Conservation (phyloP, 2,329 filamentous ascomycete genomes). For the Trichothecium sympodiale region DNA sequence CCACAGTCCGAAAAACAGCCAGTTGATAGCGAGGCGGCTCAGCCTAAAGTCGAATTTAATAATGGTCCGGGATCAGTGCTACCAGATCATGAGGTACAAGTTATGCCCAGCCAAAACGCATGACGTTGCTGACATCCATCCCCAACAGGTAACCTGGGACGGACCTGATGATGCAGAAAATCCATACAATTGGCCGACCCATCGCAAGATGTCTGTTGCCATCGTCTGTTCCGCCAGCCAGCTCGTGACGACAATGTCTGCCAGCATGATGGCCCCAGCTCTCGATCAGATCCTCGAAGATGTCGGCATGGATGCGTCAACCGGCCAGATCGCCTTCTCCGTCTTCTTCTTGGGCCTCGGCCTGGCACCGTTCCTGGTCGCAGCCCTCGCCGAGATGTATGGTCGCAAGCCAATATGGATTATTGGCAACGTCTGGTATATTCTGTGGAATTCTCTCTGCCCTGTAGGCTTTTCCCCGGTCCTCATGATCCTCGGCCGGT, state of each 20-base stretch:
- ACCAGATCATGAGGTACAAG: too few species aligned
- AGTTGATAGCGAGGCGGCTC: too few species aligned
- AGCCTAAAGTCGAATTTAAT: too few species aligned
- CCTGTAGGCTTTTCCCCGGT: conserved; percentile 17
- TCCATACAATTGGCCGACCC: conserved; percentile 50
- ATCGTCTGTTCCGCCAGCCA: conserved; percentile 20
- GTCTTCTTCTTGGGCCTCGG: conserved; percentile 23
- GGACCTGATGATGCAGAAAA: conserved; percentile 49
- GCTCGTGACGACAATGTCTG: conserved; percentile 23
- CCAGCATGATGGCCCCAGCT: conserved; percentile 24
- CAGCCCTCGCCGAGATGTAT: conserved; percentile 21
- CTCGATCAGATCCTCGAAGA: conserved; percentile 20
- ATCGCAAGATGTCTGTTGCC: conserved; percentile 12
- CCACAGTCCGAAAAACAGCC: too few species aligned
- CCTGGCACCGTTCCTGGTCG: conserved; percentile 21
- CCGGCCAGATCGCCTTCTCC: conserved; percentile 20
- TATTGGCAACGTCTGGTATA: conserved; percentile 18
- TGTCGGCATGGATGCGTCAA: conserved; percentile 12
- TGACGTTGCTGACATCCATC: too few species aligned
- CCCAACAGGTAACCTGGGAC: too few species aligned
- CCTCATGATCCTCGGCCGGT: conserved; percentile 18
- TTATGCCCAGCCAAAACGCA: too few species aligned
- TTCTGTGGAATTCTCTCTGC: conserved; percentile 24
- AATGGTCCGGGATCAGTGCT: too few species aligned
- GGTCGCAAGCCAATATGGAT: conserved; percentile 23